phyloP scores from a whole-genome alignment of 495 filamentous ascomycete genomes.

The Daldinia caldariorum region DNA sequence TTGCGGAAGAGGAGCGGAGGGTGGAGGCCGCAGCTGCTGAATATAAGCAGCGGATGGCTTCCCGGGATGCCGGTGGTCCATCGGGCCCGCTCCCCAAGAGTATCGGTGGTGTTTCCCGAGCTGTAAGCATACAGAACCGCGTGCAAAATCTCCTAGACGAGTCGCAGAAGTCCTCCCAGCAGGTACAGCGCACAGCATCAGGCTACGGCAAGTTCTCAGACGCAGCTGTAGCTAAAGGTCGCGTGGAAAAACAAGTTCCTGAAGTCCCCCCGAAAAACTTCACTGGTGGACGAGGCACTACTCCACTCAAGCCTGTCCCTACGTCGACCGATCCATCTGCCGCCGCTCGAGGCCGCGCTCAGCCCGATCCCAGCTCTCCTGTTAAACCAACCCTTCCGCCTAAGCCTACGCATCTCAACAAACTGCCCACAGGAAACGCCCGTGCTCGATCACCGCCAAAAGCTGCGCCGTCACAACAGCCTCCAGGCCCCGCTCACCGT shows the following conservation, averaged over 20 bases:
- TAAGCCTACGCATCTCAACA: constrained; percentile 64
- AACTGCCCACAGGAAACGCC: constrained; percentile 52
- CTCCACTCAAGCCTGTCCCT: constrained; percentile 39
- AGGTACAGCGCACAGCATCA: constrained; percentile 76
- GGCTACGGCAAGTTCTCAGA: constrained; percentile 91
- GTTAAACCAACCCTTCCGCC: constrained; percentile 47
- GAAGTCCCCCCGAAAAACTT: constrained; percentile 37
- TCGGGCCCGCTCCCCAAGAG: constrained; percentile 55
- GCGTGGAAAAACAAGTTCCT: constrained; percentile 41
- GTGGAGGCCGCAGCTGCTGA: constrained; percentile 93
- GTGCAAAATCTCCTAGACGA: constrained; percentile 89
- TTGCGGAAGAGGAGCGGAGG: constrained; percentile 90
- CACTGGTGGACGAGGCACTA: constrained; percentile 23
- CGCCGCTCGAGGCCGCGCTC: constrained; percentile 31
- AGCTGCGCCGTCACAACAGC: constrained; percentile 16
- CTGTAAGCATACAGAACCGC: constrained; percentile 86
- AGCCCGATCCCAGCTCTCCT: constrained; percentile 33
- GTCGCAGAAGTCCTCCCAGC: constrained; percentile 65
- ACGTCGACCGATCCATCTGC: constrained; percentile 34
- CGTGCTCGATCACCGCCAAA: constrained; percentile 53
- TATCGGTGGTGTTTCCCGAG: constrained; percentile 69
- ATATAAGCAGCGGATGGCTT: constrained; percentile 80
- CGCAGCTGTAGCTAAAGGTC: constrained; percentile 37
- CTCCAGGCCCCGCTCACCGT: constrained; percentile 26
- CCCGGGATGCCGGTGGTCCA: constrained; percentile 59